Base-by-base conservation (phyloP, 306 rosid genomes). In the Aeschynomene evenia region DNA sequence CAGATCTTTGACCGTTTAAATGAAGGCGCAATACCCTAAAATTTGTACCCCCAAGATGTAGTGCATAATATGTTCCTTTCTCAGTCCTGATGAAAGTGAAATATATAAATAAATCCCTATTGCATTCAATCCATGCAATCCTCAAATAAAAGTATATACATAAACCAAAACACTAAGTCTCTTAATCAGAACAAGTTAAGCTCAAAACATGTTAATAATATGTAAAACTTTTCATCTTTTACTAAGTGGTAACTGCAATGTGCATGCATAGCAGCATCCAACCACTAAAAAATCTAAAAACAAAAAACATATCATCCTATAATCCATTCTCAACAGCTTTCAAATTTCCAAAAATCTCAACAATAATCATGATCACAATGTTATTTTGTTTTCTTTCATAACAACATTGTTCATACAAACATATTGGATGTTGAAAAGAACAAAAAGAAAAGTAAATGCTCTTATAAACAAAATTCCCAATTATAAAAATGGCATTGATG, bases 11-110 rank as follows among this genome's bases (percentile, higher is more conserved):
- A 74, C 98, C 98, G 42, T 77, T 79, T 68, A 86, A 85, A 72
- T 78, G 84, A 76, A 87, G 88, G 55, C 96, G 86, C 78, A 85
- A 75, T 67, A 88, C 96, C 91, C 98, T 76, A 81, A 87, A 89
- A 85, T 92, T 86, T 59, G 98, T 88, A 54, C 93, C 98, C 43
- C 95, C 96, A 65, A 92, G 92, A 86, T 92, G 89, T 72, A 92
- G 86, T 5, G 95, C 96, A 79, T 89, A 92, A 71, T 82, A 88
- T 55, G 89, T 86, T 81, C 96, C 98, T 62, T 65, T 83, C 77
- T 92, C 96, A 6, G 82, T 84, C 85, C 98, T 92, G 87, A 55
- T 72, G 46, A 53, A 43, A 34, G 57, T 57, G 33, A 66, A 50
- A 20, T 3, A 36, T 40, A 65, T 20, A 59, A 34, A 26, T 19